Percentiles rank a stretch among this genome's conserved stretches.
Conservation (phyloP, 208 protist genomes). For the Leishmania aethiopica region DNA sequence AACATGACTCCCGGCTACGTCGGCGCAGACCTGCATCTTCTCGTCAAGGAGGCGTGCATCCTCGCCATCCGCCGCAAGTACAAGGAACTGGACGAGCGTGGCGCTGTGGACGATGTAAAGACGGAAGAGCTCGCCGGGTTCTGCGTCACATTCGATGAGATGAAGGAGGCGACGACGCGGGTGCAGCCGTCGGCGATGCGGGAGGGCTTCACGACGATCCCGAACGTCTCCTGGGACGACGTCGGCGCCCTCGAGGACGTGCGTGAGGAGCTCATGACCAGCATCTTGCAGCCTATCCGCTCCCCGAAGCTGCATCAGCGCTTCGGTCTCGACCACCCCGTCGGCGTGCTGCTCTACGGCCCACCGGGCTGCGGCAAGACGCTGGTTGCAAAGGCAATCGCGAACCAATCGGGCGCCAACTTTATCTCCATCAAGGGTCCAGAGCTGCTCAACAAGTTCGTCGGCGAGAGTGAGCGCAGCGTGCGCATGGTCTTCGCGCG, state of each 20-base stretch:
- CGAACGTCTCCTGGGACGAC: conserved; percentile 97
- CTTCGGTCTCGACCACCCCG: conserved; percentile 88
- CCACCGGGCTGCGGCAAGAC: conserved; percentile 99
- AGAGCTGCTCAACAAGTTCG: conserved; percentile 99
- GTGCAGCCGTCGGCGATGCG: conserved; percentile 98
- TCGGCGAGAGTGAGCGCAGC: conserved; percentile 99
- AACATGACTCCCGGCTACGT: conserved; percentile 97
- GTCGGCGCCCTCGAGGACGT: conserved; percentile 97
- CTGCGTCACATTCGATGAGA: conserved; percentile 79
- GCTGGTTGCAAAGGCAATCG: conserved; percentile 95
- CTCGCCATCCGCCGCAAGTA: conserved; percentile 88
- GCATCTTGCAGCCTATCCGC: conserved; percentile 93
- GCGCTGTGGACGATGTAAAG: conserved; percentile 22
- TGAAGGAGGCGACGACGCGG: conserved; percentile 92
- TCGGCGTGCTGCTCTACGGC: conserved; percentile 98
- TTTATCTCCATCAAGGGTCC: conserved; percentile 99
- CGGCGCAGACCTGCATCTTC: conserved; percentile 96
- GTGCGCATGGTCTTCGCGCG: conserved; percentile 97
- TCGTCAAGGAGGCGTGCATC: conserved; percentile 95
- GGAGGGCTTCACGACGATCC: conserved; percentile 96
- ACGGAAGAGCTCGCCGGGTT: conserved; percentile 65
- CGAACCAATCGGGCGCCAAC: conserved; percentile 95
- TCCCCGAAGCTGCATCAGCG: conserved; percentile 89
- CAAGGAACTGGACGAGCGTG: conserved; percentile 57
- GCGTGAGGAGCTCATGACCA: conserved; percentile 92